Base-by-base conservation (phyloP, 2,329 filamentous ascomycete species). In the Diaporthe amygdali region DNA sequence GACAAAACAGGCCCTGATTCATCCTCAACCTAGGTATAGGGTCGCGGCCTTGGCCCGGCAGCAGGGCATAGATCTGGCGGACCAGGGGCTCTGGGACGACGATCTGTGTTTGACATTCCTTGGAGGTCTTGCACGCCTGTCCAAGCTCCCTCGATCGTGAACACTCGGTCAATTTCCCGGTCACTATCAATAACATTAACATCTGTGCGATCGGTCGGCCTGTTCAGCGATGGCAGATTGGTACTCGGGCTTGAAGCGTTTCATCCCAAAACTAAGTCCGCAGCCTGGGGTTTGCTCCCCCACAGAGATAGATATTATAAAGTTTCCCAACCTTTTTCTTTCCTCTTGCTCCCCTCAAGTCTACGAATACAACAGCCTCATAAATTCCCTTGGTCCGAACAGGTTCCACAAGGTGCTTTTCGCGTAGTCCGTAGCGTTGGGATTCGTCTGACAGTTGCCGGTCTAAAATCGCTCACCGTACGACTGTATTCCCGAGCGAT, bases 1-100 rank as follows among this genome's bases (percentile, higher is more conserved):
- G 61, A 56, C 72, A 74, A 71, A 69, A 73, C 69, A 70, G 66
- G 46, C 49, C 63, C 66, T 68, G 69, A 63, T 71, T 70, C 71
- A 71, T 47, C 37, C 61, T n/a, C 27, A 47, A 22, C 59, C 59
- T 25, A 63, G 59, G 59, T 47, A 63, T 63, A 20, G 34, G 41
- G 52, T 41, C 34, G 49, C 25, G 32, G 46, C 51, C 47, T 61
- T 54, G 22, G 54, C 46, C 61, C 39, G 68, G 44, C 25, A 51
- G 41, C 52, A 22, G 52, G 66, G 66, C 66, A 68, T 32, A 37
- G 39, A 39, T 49, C 39, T 68, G 44, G 39, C 44, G 8, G 59
- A 37, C 61, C 54, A 66, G 63, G 72, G 63, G 46, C 14, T 72
- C 27, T 55, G 44, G 51, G 34, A 56, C 30, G 70, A 54, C 52